Base-by-base conservation (phyloP, 73 alveolate genomes). In the Paramecium octaurelia region DNA sequence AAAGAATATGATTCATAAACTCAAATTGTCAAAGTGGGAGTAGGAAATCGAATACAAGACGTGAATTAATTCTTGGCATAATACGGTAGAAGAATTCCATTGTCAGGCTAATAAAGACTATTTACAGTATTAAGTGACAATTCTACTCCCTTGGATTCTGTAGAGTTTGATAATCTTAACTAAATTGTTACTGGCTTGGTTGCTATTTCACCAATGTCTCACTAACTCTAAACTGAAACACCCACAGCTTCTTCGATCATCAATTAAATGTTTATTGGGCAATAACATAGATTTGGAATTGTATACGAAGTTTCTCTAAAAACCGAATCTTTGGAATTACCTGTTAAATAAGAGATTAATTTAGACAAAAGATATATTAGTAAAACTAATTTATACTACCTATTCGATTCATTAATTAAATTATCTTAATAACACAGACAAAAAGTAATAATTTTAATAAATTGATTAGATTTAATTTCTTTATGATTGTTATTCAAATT, bases 131-230 rank as follows among this genome's bases (percentile, higher is more conserved):
- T 73, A 35, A 73, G 87, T 73, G 87, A 73, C 40, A 73, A 73
- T 73, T 73, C 87, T 36, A 38, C 46, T 35, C 87, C 87, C 6
- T 23, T 73, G n/a, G 59, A 73, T 73, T 73, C 87, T 73, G 34
- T 73, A 8, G 59, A 73, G 10, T 73, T 4, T 18, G 59, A 73
- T 36, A 36, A 34, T 21, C 46, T 73, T 12, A 73, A 23, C 14
- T 23, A 73, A 36, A 73, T 73, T 73, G 59, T 73, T 8, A 38
- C 87, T 36, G 87, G 87, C 11, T 38, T 73, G 16, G 59, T 73
- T 11, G 87, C 87, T 3, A 73, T 73, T 10, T 73, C 87, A 14
- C 87, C 87, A 35, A 64, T 48, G 1, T 64, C 84, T 10, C 18
- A 64, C 31, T 34, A 64, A 34, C 29, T 64, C 3, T 34, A 64